phyloP scores from a whole-genome alignment of 768 basidiomycete species.

The Candolleomyces efflorescens region DNA sequence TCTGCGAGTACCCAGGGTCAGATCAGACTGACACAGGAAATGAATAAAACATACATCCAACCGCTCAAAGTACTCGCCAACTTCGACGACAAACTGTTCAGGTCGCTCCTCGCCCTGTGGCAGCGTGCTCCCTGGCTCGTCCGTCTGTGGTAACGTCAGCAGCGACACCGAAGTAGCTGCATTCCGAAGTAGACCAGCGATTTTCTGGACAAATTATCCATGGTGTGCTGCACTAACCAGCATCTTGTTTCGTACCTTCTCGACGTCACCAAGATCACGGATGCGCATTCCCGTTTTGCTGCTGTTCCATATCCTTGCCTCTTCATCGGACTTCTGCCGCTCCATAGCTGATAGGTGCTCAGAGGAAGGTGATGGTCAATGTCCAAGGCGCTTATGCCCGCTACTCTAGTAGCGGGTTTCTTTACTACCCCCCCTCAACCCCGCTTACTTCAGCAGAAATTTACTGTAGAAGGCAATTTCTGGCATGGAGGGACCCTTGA shows the following conservation, averaged over 20 bases:
- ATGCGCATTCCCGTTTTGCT: conserved; percentile 81
- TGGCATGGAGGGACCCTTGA: no score
- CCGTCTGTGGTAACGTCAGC: conserved; percentile 80
- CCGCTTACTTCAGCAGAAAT: no score
- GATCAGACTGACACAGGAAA: background rate
- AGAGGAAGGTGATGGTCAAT: background rate
- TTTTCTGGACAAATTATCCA: conserved; percentile 48
- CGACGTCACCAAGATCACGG: conserved; percentile 74
- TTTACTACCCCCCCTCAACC: no score
- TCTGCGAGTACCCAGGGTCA: conserved; percentile 31
- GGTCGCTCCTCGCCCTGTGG: conserved; percentile 82
- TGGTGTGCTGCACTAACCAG: background rate
- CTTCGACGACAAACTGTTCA: conserved; percentile 81
- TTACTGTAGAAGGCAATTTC: no score
- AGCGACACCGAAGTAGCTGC: conserved; percentile 78
- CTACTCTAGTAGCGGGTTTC: no score
- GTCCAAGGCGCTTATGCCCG: no score
- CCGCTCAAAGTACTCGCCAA: conserved; percentile 81
- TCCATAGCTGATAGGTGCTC: conserved; percentile 15
- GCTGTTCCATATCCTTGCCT: conserved; percentile 71
- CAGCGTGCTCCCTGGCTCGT: conserved; percentile 58
- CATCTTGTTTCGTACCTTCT: conserved; percentile 46
- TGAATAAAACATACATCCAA: conserved; percentile 53
- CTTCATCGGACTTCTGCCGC: conserved; percentile 41
- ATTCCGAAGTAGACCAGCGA: conserved; percentile 67